These are phyloP conservation scores for Apiotrichum gracile DNA, from an alignment of 1,284 basidiomycete genomes.

Conservation along the genomic window DNA sequence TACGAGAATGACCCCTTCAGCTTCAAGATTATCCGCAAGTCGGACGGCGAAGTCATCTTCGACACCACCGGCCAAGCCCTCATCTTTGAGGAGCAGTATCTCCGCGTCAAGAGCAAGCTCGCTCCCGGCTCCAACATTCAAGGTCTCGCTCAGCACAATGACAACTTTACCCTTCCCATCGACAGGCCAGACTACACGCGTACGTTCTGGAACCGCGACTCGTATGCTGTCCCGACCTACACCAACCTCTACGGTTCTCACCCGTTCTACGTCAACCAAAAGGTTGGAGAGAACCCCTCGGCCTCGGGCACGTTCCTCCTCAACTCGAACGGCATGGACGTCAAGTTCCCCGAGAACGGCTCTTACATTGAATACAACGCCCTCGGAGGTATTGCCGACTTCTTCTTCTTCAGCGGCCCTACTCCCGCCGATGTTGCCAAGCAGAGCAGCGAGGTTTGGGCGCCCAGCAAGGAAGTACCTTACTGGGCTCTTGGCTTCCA, in stretches of 20 bases:
- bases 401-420: conserved; percentile 24
- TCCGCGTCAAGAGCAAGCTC: conserved; percentile 52
- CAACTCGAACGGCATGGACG: conserved; percentile 36
- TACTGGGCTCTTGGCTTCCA: conserved; percentile 40
- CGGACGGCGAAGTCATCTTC: conserved; percentile 57
- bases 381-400: conserved; percentile 31
- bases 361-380: conserved; percentile 23
- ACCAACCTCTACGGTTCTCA: conserved; percentile 33
- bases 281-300: conserved; percentile 5
- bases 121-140: conserved; percentile 60
- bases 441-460: conserved; percentile 21
- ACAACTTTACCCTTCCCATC: conserved; percentile 49
- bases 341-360: conserved; percentile 21
- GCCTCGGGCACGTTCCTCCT: conserved; percentile 48
- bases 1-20: conserved; percentile 61
- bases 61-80: conserved; percentile 61
- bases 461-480: conserved; percentile 21
- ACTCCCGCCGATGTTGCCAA: conserved; percentile 12
- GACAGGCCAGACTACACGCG: conserved; percentile 43
- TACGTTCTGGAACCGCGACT: conserved; percentile 30
- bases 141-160: conserved; percentile 59
- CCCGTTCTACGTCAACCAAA: conserved; percentile 24
- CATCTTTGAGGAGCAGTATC: conserved; percentile 75
- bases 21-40: conserved; percentile 65
- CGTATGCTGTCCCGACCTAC: conserved; percentile 10